These are phyloP conservation scores for Mucuna pruriens DNA, from an alignment of 306 rosid genomes.

Conservation along the genomic window DNA sequence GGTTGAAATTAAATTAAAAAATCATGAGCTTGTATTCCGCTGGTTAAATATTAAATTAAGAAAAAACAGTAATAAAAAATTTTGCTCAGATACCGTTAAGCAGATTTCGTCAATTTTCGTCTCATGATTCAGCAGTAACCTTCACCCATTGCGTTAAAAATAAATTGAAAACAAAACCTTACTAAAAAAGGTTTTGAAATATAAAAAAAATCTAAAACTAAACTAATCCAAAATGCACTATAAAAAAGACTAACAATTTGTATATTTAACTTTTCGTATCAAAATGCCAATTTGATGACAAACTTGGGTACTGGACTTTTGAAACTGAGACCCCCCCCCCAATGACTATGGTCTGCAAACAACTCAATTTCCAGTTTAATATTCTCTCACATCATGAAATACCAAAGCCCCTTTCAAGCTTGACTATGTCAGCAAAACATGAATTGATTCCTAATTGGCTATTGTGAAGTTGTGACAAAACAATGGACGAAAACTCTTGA, in stretches of 20 bases:
- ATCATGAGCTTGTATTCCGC: too few relatives aligned
- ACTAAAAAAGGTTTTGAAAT: not conserved
- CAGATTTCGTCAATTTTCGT: not conserved
- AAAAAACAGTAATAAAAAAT: not conserved
- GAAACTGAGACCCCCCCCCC: not conserved
- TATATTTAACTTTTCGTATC: not conserved
- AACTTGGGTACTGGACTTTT: not conserved
- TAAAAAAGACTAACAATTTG: not conserved
- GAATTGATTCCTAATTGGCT: constrained; percentile 5
- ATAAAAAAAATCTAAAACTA: not conserved
- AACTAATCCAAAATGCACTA: not conserved
- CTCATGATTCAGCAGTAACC: not conserved
- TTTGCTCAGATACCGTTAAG: not conserved
- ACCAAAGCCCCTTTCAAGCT: constrained; percentile 5
- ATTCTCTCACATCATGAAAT: not conserved
- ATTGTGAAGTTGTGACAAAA: not conserved
- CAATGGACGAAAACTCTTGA: not conserved
- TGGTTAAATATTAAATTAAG: not conserved
- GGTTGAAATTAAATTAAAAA: not conserved
- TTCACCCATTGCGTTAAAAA: not conserved
- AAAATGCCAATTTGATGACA: not conserved
- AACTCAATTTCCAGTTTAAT: not conserved
- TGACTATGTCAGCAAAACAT: not conserved
- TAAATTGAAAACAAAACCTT: not conserved
- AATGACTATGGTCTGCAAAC: not conserved